phyloP scores from a whole-genome alignment of 352 stramenopile genomes.

The Phytopythium helicoides region DNA sequence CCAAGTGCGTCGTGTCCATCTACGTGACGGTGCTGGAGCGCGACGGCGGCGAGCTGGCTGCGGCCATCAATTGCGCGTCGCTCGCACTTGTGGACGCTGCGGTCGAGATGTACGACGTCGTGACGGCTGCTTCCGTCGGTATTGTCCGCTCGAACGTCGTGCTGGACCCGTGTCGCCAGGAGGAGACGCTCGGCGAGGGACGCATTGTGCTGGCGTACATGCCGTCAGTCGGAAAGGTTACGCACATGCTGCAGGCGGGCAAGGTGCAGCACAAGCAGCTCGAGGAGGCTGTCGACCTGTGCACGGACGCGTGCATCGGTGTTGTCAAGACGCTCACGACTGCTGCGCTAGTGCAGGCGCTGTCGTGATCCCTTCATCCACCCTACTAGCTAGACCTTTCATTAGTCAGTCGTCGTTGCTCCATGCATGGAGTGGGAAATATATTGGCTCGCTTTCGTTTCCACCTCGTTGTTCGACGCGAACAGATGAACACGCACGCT shows the following conservation, averaged over 20 bases:
- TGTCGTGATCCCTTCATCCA: conserved; percentile 28
- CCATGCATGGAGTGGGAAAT: background rate
- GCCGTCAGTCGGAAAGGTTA: conserved; percentile 76
- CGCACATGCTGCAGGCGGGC: conserved; percentile 86
- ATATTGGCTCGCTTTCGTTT: too few species aligned
- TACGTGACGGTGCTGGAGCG: conserved; percentile 87
- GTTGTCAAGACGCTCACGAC: conserved; percentile 54
- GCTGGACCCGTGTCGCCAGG: conserved; percentile 67
- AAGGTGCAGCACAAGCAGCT: conserved; percentile 72
- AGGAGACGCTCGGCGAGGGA: conserved; percentile 59
- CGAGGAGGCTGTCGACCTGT: conserved; percentile 85
- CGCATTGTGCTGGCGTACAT: conserved; percentile 84
- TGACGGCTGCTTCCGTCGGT: conserved; percentile 71
- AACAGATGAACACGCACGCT: too few species aligned
- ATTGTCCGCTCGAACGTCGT: conserved; percentile 56
- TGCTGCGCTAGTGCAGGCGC: conserved; percentile 50
- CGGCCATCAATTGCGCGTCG: conserved; percentile 85
- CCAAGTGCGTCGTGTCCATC: conserved; percentile 89
- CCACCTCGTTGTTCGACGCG: conserved; percentile 3
- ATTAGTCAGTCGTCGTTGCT: background rate
- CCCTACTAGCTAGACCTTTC: background rate
- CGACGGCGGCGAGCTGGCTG: conserved; percentile 79
- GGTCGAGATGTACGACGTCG: conserved; percentile 92
- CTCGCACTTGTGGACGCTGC: conserved; percentile 86
- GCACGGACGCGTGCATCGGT: conserved; percentile 74